Evolutionary conservation across 345 rosid genomes (phyloP), one percentile per base, ranked within the genome.

Genomic region (Euphorbia tirucalli): DNA sequence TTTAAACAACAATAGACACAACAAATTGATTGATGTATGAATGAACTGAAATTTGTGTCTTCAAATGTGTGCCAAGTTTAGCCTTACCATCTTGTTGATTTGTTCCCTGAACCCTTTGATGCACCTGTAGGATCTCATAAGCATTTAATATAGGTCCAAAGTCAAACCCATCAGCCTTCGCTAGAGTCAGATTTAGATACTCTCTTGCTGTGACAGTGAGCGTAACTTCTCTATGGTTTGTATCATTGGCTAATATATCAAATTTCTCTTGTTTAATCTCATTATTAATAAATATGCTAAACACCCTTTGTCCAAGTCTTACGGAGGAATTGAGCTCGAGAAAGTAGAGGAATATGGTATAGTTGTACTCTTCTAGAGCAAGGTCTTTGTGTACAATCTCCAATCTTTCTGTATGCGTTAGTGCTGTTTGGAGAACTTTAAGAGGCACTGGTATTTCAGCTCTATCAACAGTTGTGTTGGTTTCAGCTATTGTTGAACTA

Each of bases 121-220:
- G 70, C 75, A 84, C 58, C 68, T 80, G 84, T 57, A 89, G 81
- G 81, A 89, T 82, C 85, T 89, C 91, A 41, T 85, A 85, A 25
- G 88, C 93, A 67, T 83, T 89, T 66, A 88, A 80, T 52, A 85
- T 74, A 57, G 93, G 93, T 75, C 93, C 93, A 18, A 81, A 68
- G 16, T 65, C 75, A 31, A 65, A 84, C 46, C 79, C 80, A 68
- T 72, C 18, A 67, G 74, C 85, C 82, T 81, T 89, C 63, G 32
- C 79, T 43, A 89, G 75, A 74, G 87, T 87, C 80, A 87, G 73
- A 73, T 85, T 89, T 4, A 89, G 75, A 78, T 74, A 77, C 71
- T 85, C 81, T 27, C 72, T 79, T 65, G 87, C 88, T 9, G 72
- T 75, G 50, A 76, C 71, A 70, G 65, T 69, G 21, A 85, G 74